A percentile compares a stretch with the other conserved stretches of the same genome.
phyloP scores from a whole-genome alignment of 768 basidiomycete species.

The Daedaleopsis sinensis region DNA sequence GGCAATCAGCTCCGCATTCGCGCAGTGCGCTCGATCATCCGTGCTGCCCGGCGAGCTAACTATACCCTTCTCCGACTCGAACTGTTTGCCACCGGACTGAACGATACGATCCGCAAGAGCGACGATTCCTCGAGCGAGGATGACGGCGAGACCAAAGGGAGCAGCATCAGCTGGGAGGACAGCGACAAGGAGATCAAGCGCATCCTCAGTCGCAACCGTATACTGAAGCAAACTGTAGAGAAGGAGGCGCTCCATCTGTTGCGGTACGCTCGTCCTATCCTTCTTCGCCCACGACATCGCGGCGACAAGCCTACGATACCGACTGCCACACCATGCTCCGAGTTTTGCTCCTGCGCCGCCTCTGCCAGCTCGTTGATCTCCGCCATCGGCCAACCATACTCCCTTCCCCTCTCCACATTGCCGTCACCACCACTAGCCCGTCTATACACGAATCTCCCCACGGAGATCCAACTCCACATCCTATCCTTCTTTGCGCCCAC shows the following conservation, averaged over 20 bases:
- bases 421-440: slow-evolving; percentile 1
- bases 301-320: neutral
- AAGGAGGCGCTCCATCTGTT: slow-evolving; percentile 54
- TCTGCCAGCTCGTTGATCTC: slow-evolving; percentile 12
- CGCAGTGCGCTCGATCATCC: slow-evolving; percentile 48
- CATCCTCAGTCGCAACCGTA: slow-evolving; percentile 47
- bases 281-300: slow-evolving; percentile 40
- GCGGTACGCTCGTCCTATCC: slow-evolving; percentile 49
- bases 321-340: slow-evolving; percentile 8
- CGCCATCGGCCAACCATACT: slow-evolving; percentile 13
- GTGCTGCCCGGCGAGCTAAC: slow-evolving; percentile 48
- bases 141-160: slow-evolving; percentile 22
- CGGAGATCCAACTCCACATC: slow-evolving; percentile 59
- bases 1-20: slow-evolving; percentile 54
- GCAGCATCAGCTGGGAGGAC: slow-evolving; percentile 38
- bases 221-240: slow-evolving; percentile 41
- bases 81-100: slow-evolving; percentile 46
- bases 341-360: slow-evolving; percentile 12
- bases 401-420: slow-evolving; percentile 4
- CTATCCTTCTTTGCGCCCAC: slow-evolving; percentile 60
- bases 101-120: slow-evolving; percentile 30
- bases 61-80: slow-evolving; percentile 51
- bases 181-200: slow-evolving; percentile 36
- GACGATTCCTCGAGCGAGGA: slow-evolving; percentile 31
- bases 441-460: slow-evolving; percentile 50